Base-by-base conservation (phyloP, 2,329 filamentous ascomycete species). In the Fusarium haematococcum region DNA sequence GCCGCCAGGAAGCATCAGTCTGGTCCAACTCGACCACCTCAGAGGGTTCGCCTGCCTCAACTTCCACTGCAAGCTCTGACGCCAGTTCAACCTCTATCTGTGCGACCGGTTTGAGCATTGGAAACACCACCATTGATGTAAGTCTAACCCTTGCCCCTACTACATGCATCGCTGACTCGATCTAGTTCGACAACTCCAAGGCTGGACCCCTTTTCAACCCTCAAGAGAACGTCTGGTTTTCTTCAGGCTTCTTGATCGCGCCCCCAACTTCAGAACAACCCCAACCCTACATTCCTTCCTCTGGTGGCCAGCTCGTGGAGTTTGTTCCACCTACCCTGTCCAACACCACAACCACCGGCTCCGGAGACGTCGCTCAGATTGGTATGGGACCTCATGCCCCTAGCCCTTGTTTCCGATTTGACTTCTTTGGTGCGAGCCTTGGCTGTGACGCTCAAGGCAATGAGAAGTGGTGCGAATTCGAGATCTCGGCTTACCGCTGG, bases 391-490 rank as follows among this genome's bases (percentile, higher is more conserved):
- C 83, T 25, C 81, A 84, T 39, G 80, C 80, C 10, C 69, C 80
- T 5, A 82, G 78, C 14, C 75, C 80, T 18, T 85, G 83, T 75
- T 85, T 84, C 76, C 77, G 82, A 27, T 85, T 85, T 65, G 78
- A 85, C 68, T 81, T 85, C 63, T 82, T 82, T 63, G 77, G 82
- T n/a, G 80, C 80, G n/a, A 81, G 75, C 33, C 71, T 85, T 25
- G 84, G 84, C 57, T 85, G 84, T 57, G 83, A 82, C 63, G 82
- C 83, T 13, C 63, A 77, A 18, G 80, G 77, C 11, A 73, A 74
- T 14, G 82, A 84, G 64, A 75, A 83, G 60, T 84, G 81, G 79
- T 85, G 84, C 43, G 81, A 85, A 60, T 85, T 85, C 68, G 83
- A 83, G 43, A 77, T 85, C 33, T 84, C 84, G n/a, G 84, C 83